Evolutionary conservation across 2,329 filamentous ascomycete species (phyloP).

Genomic region (Nemania serpens): DNA sequence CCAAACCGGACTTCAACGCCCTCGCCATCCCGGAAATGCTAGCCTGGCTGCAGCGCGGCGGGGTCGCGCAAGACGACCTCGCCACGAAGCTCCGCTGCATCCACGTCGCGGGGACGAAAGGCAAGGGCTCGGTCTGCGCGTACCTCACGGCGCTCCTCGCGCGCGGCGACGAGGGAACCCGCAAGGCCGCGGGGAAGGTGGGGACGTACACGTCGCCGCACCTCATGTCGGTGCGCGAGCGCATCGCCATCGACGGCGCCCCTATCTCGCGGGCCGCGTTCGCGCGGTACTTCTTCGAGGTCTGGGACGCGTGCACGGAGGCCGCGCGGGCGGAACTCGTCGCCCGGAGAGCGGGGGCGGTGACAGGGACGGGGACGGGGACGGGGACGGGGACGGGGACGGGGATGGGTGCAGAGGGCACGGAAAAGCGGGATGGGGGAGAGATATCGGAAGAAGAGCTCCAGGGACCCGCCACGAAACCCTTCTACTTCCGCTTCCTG

Average conservation of each 20-base stretch:
- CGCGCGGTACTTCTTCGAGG: slow-evolving; percentile 77
- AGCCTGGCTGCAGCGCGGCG: slow-evolving; percentile 75
- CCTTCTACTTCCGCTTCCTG: slow-evolving; percentile 90
- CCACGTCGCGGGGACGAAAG: slow-evolving; percentile 92
- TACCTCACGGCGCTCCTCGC: slow-evolving; percentile 68
- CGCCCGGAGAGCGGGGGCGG: no score
- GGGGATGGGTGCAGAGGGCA: slow-evolving; percentile 2
- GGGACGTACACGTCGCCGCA: slow-evolving; percentile 89
- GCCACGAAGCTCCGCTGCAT: slow-evolving; percentile 52
- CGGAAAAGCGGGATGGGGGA: slow-evolving; percentile 27
- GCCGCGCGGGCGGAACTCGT: slow-evolving; percentile 40
- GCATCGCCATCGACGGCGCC: slow-evolving; percentile 77
- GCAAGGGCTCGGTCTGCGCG: slow-evolving; percentile 87
- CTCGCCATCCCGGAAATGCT: slow-evolving; percentile 81
- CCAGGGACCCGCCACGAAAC: slow-evolving; percentile 68
- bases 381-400: slow-evolving; percentile 11
- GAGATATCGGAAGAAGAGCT: slow-evolving; percentile 49
- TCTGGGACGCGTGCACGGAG: slow-evolving; percentile 69
- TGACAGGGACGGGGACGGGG: slow-evolving; percentile 28
- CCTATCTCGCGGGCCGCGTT: slow-evolving; percentile 73
- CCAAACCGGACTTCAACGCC: slow-evolving; percentile 62
- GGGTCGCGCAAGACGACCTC: slow-evolving; percentile 63
- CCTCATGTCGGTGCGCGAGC: slow-evolving; percentile 79
- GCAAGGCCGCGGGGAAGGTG: slow-evolving; percentile 51
- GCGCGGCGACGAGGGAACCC: slow-evolving; percentile 29